Percentiles rank a stretch among this genome's conserved stretches.
These are phyloP conservation scores for Plasmodium sp. DNA, from an alignment of 169 alveolate genomes.

Conservation along the genomic window DNA sequence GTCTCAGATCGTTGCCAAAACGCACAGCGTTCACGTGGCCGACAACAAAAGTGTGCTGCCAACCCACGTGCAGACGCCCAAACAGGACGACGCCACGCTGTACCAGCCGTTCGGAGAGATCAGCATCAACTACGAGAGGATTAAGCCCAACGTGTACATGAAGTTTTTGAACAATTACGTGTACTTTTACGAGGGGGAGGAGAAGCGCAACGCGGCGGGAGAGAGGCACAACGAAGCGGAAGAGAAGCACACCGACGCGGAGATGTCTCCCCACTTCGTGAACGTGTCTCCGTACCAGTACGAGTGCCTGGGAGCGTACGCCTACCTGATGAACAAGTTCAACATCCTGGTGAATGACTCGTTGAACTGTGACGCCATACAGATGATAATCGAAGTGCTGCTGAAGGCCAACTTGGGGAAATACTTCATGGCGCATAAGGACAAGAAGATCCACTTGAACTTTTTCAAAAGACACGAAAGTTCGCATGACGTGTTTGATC, in stretches of 20 bases:
- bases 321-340: constrained; percentile 64
- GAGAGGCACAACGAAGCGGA: not conserved
- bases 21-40: not conserved
- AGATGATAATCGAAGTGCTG: constrained; percentile 59
- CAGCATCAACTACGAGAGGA: not conserved
- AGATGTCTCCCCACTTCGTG: not conserved
- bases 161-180: constrained; percentile 30
- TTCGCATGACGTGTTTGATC: constrained; percentile 35
- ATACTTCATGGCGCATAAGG: constrained; percentile 15
- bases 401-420: constrained; percentile 67
- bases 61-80: constrained; percentile 51
- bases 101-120: constrained; percentile 32
- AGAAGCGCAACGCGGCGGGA: not conserved
- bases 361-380: constrained; percentile 59
- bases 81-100: not conserved
- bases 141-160: constrained; percentile 19
- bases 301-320: constrained; percentile 72
- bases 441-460: constrained; percentile 32
- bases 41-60: not conserved
- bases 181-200: constrained; percentile 35
- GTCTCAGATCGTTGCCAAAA: not conserved
- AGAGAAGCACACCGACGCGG: not conserved
- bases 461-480: not conserved
- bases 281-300: constrained; percentile 42
- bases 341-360: constrained; percentile 54